Percentiles rank a stretch among this genome's conserved stretches.
Evolutionary conservation across 768 basidiomycete genomes (phyloP).

Genomic region (Boletus pseudo-olivaceus): DNA sequence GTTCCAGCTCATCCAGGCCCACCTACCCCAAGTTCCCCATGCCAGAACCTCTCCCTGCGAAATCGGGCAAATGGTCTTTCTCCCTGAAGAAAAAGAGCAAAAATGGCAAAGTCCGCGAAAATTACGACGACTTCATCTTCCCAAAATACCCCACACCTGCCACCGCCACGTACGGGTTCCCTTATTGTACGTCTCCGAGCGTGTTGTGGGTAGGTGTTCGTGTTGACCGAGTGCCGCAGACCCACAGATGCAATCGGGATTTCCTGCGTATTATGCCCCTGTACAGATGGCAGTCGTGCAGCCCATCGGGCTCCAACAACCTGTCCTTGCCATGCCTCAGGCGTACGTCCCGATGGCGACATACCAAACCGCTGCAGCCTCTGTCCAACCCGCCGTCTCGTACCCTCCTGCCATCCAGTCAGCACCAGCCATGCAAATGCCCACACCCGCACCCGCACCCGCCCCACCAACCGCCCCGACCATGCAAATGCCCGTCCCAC

Average conservation of each 20-base stretch:
- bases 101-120: conserved; percentile 19
- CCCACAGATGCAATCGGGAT: conserved; percentile 20
- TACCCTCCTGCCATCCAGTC: not conserved
- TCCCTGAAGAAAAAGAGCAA: conserved; percentile 14
- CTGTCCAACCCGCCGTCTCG: conserved; percentile 12
- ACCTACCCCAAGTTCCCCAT: conserved; percentile 18
- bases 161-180: conserved; percentile 13
- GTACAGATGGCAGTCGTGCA: conserved; percentile 23
- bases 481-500: conserved; percentile 4
- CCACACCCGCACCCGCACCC: not conserved
- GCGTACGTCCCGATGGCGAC: conserved; percentile 25
- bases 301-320: conserved; percentile 26
- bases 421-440: conserved; percentile 5
- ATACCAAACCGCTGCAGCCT: conserved; percentile 12
- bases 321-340: conserved; percentile 27
- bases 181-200: conserved; percentile 24
- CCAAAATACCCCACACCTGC: conserved; percentile 8
- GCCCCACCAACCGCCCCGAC: not conserved
- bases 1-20: conserved; percentile 22
- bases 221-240: conserved; percentile 21
- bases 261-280: conserved; percentile 29
- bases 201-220: not conserved
- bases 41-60: conserved; percentile 5
- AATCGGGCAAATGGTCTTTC: conserved; percentile 18
- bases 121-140: conserved; percentile 15